A percentile compares a stretch with the other conserved stretches of the same genome.
phyloP scores from a whole-genome alignment of 306 rosid species.

The Lathyrus tuberosus region DNA sequence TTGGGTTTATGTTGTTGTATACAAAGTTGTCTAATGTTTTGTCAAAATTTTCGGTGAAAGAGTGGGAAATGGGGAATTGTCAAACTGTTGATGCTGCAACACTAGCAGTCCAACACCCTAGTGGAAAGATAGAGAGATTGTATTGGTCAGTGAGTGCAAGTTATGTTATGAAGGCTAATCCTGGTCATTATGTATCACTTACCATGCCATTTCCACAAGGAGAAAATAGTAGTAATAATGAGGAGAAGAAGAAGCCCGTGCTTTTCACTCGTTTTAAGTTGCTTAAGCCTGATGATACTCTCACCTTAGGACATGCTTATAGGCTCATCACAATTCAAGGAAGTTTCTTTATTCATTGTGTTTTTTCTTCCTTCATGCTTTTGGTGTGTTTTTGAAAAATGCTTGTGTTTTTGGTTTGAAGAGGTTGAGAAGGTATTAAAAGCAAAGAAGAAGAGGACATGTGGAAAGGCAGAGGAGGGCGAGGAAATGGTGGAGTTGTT shows the following conservation, averaged over 20 bases:
- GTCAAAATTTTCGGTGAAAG: too few relatives aligned
- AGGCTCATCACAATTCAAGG: slow-evolving; percentile 85
- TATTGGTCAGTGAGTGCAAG: slow-evolving; percentile 78
- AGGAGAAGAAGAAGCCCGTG: slow-evolving; percentile 49
- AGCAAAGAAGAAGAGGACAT: slow-evolving; percentile 75
- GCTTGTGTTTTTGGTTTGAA: slow-evolving; percentile 37
- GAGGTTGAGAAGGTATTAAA: slow-evolving; percentile 81
- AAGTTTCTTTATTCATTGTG: slow-evolving; percentile 2
- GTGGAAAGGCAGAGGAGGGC: slow-evolving; percentile 44
- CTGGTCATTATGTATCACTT: slow-evolving; percentile 86
- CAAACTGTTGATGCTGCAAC: slow-evolving; percentile 98
- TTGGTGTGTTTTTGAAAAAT: neutral
- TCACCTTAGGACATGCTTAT: slow-evolving; percentile 92
- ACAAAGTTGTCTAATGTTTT: too few relatives aligned
- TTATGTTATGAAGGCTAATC: slow-evolving; percentile 83
- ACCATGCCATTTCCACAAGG: slow-evolving; percentile 77
- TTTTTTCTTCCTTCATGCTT: neutral
- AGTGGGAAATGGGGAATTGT: slow-evolving; percentile 75
- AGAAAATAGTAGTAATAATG: slow-evolving; percentile 40
- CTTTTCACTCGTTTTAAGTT: slow-evolving; percentile 85
- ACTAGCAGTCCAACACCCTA: slow-evolving; percentile 87
- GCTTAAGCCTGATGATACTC: slow-evolving; percentile 80
- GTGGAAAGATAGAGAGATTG: slow-evolving; percentile 81
- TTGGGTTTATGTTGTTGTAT: too few relatives aligned
- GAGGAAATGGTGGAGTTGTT: slow-evolving; percentile 30